Evolutionary conservation across 306 rosid genomes (phyloP).

Genomic region (Trifolium repens): DNA sequence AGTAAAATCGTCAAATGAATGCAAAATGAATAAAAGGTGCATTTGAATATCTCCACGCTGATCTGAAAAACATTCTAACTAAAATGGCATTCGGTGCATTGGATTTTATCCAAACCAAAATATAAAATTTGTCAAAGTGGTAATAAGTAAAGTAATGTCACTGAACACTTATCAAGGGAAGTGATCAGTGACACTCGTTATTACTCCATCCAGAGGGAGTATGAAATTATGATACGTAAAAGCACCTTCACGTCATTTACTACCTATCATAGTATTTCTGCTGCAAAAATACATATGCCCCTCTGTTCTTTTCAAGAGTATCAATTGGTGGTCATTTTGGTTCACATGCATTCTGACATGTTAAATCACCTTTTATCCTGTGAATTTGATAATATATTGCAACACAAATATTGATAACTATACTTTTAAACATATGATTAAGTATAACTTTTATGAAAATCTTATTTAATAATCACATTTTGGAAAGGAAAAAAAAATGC

Average conservation of each 20-base stretch:
- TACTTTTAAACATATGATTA: conserved; percentile 14
- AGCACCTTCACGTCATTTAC: conserved; percentile 3
- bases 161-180: conserved; percentile 13
- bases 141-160: conserved; percentile 10
- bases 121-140: neutral
- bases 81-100: conserved; percentile 16
- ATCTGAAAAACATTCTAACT: conserved; percentile 25
- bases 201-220: too few relatives aligned
- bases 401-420: neutral
- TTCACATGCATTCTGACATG: conserved; percentile 4
- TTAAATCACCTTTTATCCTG: conserved; percentile 18
- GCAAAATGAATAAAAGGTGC: conserved; percentile 15
- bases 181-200: conserved; percentile 9
- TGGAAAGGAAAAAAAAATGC: conserved; percentile 35
- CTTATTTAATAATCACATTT: conserved; percentile 8
- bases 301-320: conserved; percentile 9
- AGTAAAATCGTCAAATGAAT: conserved; percentile 24
- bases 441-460: conserved; percentile 17
- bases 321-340: conserved; percentile 18
- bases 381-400: neutral
- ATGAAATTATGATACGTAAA: conserved; percentile 26
- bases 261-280: conserved; percentile 1
- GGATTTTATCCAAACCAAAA: conserved; percentile 14
- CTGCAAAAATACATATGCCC: conserved; percentile 2
- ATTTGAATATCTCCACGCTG: conserved; percentile 23